Evolutionary conservation across 176 grass and related monocot genomes (phyloP).

Genomic region (Phyllostachys edulis): DNA sequence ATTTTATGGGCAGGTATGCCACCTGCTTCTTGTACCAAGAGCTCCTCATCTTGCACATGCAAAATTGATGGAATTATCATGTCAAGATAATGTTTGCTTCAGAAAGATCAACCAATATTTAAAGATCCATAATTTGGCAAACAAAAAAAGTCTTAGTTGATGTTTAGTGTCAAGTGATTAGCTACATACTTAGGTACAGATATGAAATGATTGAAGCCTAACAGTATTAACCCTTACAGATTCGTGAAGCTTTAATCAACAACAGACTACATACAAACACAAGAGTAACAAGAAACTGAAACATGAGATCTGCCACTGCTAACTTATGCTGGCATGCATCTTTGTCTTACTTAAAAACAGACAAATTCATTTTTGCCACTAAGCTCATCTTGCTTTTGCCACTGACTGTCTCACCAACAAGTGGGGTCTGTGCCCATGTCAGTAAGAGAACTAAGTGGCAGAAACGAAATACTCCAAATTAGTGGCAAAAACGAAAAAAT

Average conservation of each 20-base stretch:
- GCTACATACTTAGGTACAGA: not conserved
- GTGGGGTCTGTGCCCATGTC: not conserved
- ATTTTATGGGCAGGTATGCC: constrained; percentile 80
- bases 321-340: not conserved
- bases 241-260: not conserved
- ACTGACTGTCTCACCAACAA: not conserved
- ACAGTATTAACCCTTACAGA: not conserved
- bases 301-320: not conserved
- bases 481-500: not conserved
- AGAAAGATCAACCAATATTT: not conserved
- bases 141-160: not conserved
- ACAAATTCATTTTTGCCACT: not conserved
- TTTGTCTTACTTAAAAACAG: constrained; percentile 5
- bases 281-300: not conserved
- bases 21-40: constrained; percentile 61
- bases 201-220: constrained; percentile 7
- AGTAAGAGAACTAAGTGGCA: not conserved
- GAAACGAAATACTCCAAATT: not conserved
- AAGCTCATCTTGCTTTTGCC: not conserved
- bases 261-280: constrained; percentile 1
- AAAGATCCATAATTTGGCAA: not conserved
- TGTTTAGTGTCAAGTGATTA: constrained; percentile 22
- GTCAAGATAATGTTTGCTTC: constrained; percentile 28
- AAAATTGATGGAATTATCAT: constrained; percentile 30
- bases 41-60: constrained; percentile 65